phyloP scores from a whole-genome alignment of 2,329 filamentous ascomycete species.

The Ophiostoma sp. region DNA sequence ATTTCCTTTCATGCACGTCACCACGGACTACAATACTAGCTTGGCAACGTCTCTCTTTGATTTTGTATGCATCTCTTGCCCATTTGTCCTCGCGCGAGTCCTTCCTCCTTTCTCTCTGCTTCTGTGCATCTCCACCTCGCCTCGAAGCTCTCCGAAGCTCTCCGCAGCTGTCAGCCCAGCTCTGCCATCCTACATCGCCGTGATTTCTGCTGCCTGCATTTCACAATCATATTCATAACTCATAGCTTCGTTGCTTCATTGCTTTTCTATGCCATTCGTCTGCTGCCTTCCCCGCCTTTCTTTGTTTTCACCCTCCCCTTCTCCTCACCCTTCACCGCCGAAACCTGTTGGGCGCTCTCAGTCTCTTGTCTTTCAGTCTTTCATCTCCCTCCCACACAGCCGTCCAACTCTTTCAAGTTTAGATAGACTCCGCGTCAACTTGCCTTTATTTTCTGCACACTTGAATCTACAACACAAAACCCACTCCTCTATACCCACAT shows the following conservation, averaged over 20 bases:
- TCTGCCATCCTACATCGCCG: not conserved
- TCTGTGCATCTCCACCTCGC: not conserved
- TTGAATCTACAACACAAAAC: not conserved
- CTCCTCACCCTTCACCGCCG: not conserved
- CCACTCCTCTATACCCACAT: not conserved
- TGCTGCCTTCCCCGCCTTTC: not conserved
- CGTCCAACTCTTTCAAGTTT: not conserved
- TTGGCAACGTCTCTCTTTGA: not conserved
- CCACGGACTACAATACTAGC: not conserved
- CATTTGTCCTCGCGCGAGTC: not conserved
- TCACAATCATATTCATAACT: not conserved
- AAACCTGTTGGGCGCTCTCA: not conserved
- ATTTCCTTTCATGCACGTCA: constrained; percentile 7
- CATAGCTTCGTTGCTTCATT: not conserved
- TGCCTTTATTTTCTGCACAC: not conserved
- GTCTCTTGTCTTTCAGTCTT: not conserved
- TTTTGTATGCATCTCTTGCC: not conserved
- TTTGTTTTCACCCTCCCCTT: not conserved
- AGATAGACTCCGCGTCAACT: not conserved
- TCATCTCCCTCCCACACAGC: not conserved
- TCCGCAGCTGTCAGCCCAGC: not conserved
- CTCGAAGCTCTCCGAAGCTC: not conserved
- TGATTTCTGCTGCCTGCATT: not conserved
- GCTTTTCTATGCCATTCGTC: not conserved
- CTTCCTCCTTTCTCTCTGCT: not conserved